Percentiles rank a stretch among this genome's conserved stretches.
Evolutionary conservation across 176 grass and related monocot species (phyloP).

Genomic region (Saccharum officinarum): DNA sequence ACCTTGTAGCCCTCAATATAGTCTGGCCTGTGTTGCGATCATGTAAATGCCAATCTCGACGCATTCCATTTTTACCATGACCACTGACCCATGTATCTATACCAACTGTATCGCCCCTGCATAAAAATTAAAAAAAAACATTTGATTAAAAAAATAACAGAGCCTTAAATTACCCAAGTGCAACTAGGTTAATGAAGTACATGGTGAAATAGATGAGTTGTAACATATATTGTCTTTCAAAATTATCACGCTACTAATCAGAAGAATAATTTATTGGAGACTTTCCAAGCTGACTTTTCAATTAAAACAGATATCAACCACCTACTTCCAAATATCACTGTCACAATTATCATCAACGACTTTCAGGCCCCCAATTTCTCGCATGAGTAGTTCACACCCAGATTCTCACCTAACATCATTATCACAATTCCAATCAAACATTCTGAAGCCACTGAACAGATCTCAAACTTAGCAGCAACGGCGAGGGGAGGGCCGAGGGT

Average conservation of each 20-base stretch:
- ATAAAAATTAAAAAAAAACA: not conserved
- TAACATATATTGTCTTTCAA: not conserved
- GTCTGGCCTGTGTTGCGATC: slow-evolving; percentile 59
- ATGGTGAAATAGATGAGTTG: not conserved
- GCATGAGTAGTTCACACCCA: not conserved
- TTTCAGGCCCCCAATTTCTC: not conserved
- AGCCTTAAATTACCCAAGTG: not conserved
- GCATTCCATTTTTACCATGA: slow-evolving; percentile 73
- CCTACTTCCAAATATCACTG: not conserved
- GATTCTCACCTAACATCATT: not conserved
- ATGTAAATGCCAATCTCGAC: slow-evolving; percentile 66
- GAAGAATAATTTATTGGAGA: not conserved
- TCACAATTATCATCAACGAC: not conserved
- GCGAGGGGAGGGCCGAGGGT: too few species aligned
- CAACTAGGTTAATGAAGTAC: not conserved
- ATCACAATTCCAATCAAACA: not conserved
- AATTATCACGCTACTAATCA: not conserved
- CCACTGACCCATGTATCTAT: slow-evolving; percentile 67
- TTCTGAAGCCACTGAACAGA: not conserved
- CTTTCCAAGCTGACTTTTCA: not conserved
- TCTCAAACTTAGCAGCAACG: not conserved
- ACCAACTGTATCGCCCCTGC: slow-evolving; percentile 61
- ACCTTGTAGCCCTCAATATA: slow-evolving; percentile 64
- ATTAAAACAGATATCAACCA: not conserved
- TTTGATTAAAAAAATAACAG: not conserved